Percentiles rank a stretch among this genome's conserved stretches.
These are phyloP conservation scores for Yamadazyma takamatsuzukensis DNA, from an alignment of 805 yeast genomes.

Conservation along the genomic window DNA sequence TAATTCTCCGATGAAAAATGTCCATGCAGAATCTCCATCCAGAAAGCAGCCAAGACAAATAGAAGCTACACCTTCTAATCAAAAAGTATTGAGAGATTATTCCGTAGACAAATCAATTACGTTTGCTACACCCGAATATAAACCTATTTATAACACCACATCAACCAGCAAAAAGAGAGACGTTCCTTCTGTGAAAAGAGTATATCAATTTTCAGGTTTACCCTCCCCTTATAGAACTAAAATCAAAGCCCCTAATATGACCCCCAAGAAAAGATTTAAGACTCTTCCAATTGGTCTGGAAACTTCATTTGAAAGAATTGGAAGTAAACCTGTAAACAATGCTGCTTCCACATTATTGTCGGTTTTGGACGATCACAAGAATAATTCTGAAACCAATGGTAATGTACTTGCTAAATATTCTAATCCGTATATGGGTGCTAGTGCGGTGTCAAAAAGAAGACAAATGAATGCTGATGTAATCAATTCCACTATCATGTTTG, in stretches of 20 bases:
- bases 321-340: slow-evolving; percentile 15
- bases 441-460: slow-evolving; percentile 6
- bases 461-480: slow-evolving; percentile 34
- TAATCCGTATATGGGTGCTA: slow-evolving; percentile 16
- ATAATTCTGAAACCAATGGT: too few species aligned
- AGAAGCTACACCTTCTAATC: slow-evolving; percentile 23
- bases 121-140: slow-evolving; percentile 33
- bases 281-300: not conserved
- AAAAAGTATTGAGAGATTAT: slow-evolving; percentile 21
- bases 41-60: not conserved
- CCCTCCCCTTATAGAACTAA: slow-evolving; percentile 44
- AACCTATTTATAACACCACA: slow-evolving; percentile 29
- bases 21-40: slow-evolving; percentile 1
- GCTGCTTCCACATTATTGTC: slow-evolving; percentile 37
- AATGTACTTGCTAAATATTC: slow-evolving; percentile 29
- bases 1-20: slow-evolving; percentile 5
- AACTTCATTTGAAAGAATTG: not conserved
- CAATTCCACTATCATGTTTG: slow-evolving; percentile 31
- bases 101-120: slow-evolving; percentile 3
- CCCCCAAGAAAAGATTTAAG: slow-evolving; percentile 8
- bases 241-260: slow-evolving; percentile 25
- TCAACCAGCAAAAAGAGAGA: slow-evolving; percentile 12
- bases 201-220: slow-evolving; percentile 42
- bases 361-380: slow-evolving; percentile 27
- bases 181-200: slow-evolving; percentile 36